Evolutionary conservation across 129 eudicot genomes (phyloP).

Genomic region (Ambrosia artemisiifolia): DNA sequence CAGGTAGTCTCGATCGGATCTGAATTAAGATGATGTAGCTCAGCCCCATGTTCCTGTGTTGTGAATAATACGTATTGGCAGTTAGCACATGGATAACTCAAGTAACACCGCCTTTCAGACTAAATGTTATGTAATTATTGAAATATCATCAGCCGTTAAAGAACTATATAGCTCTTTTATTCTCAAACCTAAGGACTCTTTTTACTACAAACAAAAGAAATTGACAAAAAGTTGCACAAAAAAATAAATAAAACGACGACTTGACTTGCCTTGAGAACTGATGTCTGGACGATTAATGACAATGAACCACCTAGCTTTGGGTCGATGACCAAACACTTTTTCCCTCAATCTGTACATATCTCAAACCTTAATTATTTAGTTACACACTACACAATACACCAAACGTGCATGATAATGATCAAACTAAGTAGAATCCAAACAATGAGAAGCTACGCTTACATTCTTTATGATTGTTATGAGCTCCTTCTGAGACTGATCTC

Average conservation of each 20-base stretch:
- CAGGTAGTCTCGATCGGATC: constrained; percentile 76
- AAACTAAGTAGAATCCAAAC: constrained; percentile 17
- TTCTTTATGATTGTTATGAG: constrained; percentile 64
- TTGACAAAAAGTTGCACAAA: background rate
- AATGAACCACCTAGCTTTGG: constrained; percentile 90
- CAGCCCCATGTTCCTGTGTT: constrained; percentile 92
- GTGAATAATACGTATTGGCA: constrained; percentile 18
- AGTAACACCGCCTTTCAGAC: no score
- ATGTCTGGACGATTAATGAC: constrained; percentile 72
- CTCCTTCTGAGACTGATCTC: constrained; percentile 88
- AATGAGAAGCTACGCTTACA: constrained; percentile 30
- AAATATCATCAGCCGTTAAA: constrained; percentile 8
- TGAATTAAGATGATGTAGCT: constrained; percentile 72
- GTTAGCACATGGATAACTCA: constrained; percentile 14
- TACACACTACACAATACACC: background rate
- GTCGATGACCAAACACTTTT: constrained; percentile 87
- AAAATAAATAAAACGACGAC: background rate
- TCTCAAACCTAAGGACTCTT: background rate
- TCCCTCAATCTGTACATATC: constrained; percentile 65
- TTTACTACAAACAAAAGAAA: background rate
- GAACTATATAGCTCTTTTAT: constrained; percentile 3
- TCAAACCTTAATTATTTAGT: background rate
- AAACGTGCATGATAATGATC: background rate
- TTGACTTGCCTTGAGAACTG: constrained; percentile 61
- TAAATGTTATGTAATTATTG: background rate